Evolutionary conservation across 2,329 filamentous ascomycete genomes (phyloP), one percentile per base, ranked within the genome.

Genomic region (Paecilomyces formosus): DNA sequence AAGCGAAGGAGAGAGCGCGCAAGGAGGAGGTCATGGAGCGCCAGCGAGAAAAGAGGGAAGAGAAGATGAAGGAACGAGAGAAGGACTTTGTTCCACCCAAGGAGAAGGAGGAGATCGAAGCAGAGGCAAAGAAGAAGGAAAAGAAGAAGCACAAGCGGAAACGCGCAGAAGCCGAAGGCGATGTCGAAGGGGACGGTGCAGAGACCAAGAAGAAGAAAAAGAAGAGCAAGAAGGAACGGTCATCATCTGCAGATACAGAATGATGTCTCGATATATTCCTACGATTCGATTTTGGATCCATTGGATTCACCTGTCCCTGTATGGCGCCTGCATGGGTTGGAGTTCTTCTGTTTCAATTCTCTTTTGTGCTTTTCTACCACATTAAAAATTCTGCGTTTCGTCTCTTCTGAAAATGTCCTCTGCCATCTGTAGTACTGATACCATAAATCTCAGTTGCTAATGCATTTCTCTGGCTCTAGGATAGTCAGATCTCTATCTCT

Each of bases 11-110:
- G 69, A 83, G 92, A 61, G 88, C 87, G 57, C 86, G 82, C 53
- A 87, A 89, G 75, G 88, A 93, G 71, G 89, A 90, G 69, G 82
- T 91, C 64, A 83, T 90, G 70, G 91, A 95, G 73, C 87, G 88
- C 75, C 92, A 96, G 78, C 88, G 86, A 76, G 82, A 86, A 75
- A 93, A 92, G 80, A 93, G 92, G 81, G 88, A 88, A 64, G 90
- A 95, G 74, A 95, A 90, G 82, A 84, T 88, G 77, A 88, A 88
- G 74, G 89, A 94, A 78, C 82, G 92, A 60, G 88, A 91, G 73
- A 86, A 88, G 72, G 91, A 94, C 57, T 97, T 92, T 74, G 84
- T 95, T 58, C 88, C 93, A 7, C 94, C 94, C 4, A 86, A 90
- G 69, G 94, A 97, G 75, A 81, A 83, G 26, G 80, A 77, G 22